Conservation (phyloP, 2,329 filamentous ascomycete species). For the Colletotrichum caudatum region DNA sequence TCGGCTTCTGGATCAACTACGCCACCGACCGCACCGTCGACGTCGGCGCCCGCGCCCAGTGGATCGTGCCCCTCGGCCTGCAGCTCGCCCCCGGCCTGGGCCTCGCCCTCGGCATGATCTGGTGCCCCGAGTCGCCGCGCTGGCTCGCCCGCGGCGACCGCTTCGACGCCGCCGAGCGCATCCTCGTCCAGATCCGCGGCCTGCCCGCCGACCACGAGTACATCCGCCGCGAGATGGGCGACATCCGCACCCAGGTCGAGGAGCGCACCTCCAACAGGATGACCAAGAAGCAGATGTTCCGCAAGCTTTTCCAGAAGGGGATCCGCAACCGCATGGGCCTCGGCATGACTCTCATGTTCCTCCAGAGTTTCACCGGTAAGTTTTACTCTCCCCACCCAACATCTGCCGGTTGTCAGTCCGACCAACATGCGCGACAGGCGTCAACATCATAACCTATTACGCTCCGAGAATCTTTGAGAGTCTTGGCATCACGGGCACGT, state of each 20-base stretch:
- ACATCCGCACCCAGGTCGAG: conserved; percentile 69
- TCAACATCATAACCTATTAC: conserved; percentile 73
- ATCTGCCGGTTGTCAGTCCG: not conserved
- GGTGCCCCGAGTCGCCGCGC: conserved; percentile 56
- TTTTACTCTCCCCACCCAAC: not conserved
- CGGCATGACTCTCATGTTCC: conserved; percentile 64
- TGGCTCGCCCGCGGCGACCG: conserved; percentile 52
- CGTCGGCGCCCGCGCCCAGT: conserved; percentile 46
- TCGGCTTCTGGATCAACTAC: conserved; percentile 58
- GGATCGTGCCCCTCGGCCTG: conserved; percentile 58
- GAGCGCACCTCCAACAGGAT: conserved; percentile 53
- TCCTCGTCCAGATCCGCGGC: conserved; percentile 53
- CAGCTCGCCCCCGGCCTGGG: conserved; percentile 55
- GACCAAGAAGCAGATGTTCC: conserved; percentile 47
- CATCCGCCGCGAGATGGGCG: conserved; percentile 61
- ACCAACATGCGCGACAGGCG: conserved; percentile 50
- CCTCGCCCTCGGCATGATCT: conserved; percentile 51
- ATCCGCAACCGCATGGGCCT: conserved; percentile 61
- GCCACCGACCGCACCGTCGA: conserved; percentile 41
- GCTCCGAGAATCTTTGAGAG: conserved; percentile 53
- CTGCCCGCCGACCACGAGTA: conserved; percentile 40
- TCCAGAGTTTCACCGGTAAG: conserved; percentile 49
- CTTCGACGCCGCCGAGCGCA: conserved; percentile 54
- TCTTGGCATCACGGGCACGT: conserved; percentile 52
- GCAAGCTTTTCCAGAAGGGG: conserved; percentile 53